phyloP scores from a whole-genome alignment of 2,329 filamentous ascomycete genomes.

The Trichoderma hamatum region DNA sequence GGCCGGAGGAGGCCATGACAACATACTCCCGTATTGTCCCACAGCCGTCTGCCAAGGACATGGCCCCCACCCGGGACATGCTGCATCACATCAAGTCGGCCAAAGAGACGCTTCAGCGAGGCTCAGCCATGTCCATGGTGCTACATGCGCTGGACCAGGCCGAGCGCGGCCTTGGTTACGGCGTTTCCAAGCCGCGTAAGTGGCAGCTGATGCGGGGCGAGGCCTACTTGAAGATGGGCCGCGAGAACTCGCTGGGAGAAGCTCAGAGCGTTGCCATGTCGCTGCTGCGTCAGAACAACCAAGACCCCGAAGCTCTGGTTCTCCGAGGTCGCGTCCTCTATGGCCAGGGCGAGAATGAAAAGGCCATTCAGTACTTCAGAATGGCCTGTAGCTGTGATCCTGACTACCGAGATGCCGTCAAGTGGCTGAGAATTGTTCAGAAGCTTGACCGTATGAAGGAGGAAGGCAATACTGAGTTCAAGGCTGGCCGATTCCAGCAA shows the following conservation, averaged over 20 bases:
- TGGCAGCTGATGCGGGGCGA: conserved; percentile 94
- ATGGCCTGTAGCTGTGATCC: conserved; percentile 89
- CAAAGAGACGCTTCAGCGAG: conserved; percentile 72
- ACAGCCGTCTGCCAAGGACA: conserved; percentile 81
- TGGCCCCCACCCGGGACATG: conserved; percentile 82
- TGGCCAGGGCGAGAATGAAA: conserved; percentile 89
- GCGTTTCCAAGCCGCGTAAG: conserved; percentile 82
- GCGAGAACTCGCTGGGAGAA: conserved; percentile 84
- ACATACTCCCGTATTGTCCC: conserved; percentile 82
- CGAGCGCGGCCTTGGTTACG: conserved; percentile 73
- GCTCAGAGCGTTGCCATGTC: conserved; percentile 91
- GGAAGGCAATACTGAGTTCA: conserved; percentile 89
- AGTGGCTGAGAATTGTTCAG: conserved; percentile 85
- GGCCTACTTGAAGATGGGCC: conserved; percentile 90
- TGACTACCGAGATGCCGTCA: conserved; percentile 85
- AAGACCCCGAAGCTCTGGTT: conserved; percentile 92
- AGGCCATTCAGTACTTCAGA: conserved; percentile 89
- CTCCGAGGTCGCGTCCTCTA: conserved; percentile 87
- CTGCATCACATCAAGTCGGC: conserved; percentile 78
- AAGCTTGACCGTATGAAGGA: conserved; percentile 93
- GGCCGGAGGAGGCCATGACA: conserved; percentile 82
- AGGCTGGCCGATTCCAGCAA: conserved; percentile 75
- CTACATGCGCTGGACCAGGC: conserved; percentile 90
- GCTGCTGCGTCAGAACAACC: conserved; percentile 80
- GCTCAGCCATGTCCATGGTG: conserved; percentile 86